These are phyloP conservation scores for Ogataea parapolymorpha DNA, from an alignment of 805 yeast genomes.

Conservation along the genomic window DNA sequence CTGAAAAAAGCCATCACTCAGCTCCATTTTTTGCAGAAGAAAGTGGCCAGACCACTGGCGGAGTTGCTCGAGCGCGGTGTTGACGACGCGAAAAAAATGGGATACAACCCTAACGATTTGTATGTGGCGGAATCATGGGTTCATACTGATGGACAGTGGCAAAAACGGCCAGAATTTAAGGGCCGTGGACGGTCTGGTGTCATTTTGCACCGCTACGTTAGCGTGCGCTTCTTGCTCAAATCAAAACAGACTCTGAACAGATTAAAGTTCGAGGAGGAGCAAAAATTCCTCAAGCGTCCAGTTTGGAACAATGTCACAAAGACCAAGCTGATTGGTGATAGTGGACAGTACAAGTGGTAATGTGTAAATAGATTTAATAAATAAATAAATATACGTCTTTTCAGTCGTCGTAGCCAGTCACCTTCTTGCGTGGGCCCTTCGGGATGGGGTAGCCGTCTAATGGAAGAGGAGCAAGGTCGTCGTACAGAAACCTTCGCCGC, in stretches of 20 bases:
- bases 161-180: slow-evolving; percentile 70
- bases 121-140: slow-evolving; percentile 84
- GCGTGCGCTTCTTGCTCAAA: slow-evolving; percentile 74
- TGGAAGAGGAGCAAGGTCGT: slow-evolving; percentile 66
- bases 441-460: slow-evolving; percentile 53
- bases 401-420: slow-evolving; percentile 56
- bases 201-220: slow-evolving; percentile 71
- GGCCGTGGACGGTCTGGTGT: slow-evolving; percentile 91
- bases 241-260: slow-evolving; percentile 62
- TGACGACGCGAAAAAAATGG: slow-evolving; percentile 60
- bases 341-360: slow-evolving; percentile 58
- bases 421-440: slow-evolving; percentile 44
- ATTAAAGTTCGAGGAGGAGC: slow-evolving; percentile 53
- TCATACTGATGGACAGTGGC: slow-evolving; percentile 81
- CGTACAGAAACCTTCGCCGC: slow-evolving; percentile 65
- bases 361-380: slow-evolving; percentile 9
- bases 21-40: slow-evolving; percentile 81
- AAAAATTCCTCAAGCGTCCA: slow-evolving; percentile 45
- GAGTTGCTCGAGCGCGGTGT: slow-evolving; percentile 71
- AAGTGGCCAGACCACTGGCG: slow-evolving; percentile 74
- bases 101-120: slow-evolving; percentile 56
- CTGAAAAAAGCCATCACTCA: slow-evolving; percentile 84
- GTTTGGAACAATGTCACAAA: slow-evolving; percentile 39
- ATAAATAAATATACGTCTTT: slow-evolving; percentile 1
- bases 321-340: slow-evolving; percentile 45